Evolutionary conservation across 1,284 basidiomycete species (phyloP), one percentile per base, ranked within the genome.

Genomic region (Pascua sp.): DNA sequence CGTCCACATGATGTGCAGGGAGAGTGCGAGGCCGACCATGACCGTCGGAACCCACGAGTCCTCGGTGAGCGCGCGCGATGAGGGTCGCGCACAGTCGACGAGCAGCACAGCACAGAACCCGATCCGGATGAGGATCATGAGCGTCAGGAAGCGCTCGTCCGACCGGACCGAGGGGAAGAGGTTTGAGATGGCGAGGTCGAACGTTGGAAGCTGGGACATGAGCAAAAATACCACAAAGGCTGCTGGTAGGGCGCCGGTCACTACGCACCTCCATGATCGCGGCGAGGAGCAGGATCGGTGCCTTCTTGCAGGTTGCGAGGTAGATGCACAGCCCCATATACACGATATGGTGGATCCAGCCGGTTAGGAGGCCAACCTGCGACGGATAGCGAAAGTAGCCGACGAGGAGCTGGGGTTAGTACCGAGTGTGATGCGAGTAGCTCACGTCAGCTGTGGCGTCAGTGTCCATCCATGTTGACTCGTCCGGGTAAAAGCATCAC

Each of bases 311-410:
- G 41, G 77, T 71, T 17, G 81, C 68, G 2, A 81, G 67, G 61
- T 81, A 71, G 46, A 82, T 75, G 59, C 83, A 80, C 16, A 86
- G 68, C 36, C 76, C 69, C 42, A 84, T 70, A 65, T 85, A 86
- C 11, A 81, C 69, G 64, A 75, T 70, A 67, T 86, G 85, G 62
- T 86, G 85, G 32, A 84, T 71, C 84, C 84, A 85, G 8, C 84
- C 85, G 1, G 83, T 84, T 18, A 84, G 66, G 1, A 83, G 50
- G 36, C 78, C 81, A 47, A 85, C 65, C 53, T 81, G 80, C 24
- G 73, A 59, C 4, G 49, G 66, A 58, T 76, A 75, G 39, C 60
- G 65, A 42, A 71, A 5, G 48, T 59, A 67, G 1, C 75, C 75
- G 38, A 77, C 55, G 11, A 58, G 43, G 24, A 77, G 70, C 70